A percentile compares a stretch with the other conserved stretches of the same genome.
These are phyloP conservation scores for Dendrobium huoshanense DNA, from an alignment of 106 monocot species.

Conservation along the genomic window DNA sequence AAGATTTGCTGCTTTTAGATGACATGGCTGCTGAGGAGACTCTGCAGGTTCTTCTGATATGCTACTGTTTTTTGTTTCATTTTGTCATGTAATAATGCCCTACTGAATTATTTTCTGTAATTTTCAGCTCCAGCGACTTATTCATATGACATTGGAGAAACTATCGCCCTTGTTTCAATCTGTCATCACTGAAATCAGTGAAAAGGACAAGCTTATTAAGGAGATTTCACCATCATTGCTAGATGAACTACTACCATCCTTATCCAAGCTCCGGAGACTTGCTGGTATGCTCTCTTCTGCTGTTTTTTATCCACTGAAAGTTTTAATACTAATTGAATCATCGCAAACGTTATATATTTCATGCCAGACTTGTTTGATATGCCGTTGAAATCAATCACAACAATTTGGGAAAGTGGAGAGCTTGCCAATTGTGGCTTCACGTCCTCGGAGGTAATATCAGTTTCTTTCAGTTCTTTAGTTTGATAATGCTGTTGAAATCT, in stretches of 20 bases:
- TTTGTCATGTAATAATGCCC: background rate
- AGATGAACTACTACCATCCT: slow-evolving; percentile 53
- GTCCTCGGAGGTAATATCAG: slow-evolving; percentile 60
- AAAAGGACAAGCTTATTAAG: slow-evolving; percentile 24
- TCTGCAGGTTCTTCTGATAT: slow-evolving; percentile 56
- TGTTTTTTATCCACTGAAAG: slow-evolving; percentile 6
- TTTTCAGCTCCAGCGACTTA: slow-evolving; percentile 75
- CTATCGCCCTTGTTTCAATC: slow-evolving; percentile 56
- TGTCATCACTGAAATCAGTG: slow-evolving; percentile 25
- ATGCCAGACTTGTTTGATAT: slow-evolving; percentile 78
- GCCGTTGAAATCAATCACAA: slow-evolving; percentile 77
- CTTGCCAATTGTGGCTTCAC: slow-evolving; percentile 64
- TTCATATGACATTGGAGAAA: slow-evolving; percentile 70
- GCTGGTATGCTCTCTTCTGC: slow-evolving; percentile 44
- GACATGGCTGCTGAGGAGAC: slow-evolving; percentile 97
- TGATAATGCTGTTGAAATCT: too few relatives aligned
- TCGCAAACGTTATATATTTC: slow-evolving; percentile 13
- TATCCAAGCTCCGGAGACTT: slow-evolving; percentile 73
- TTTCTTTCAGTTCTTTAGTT: background rate
- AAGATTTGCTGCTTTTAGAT: slow-evolving; percentile 83
- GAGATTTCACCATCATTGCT: slow-evolving; percentile 17
- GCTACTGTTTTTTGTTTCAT: background rate
- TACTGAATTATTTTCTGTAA: slow-evolving; percentile 4
- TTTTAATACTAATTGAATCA: background rate
- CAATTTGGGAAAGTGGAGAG: slow-evolving; percentile 81